Percentiles rank a stretch among this genome's conserved stretches.
Evolutionary conservation across 2,329 filamentous ascomycete species (phyloP).

Genomic region (Plectosphaerella cucumerina): DNA sequence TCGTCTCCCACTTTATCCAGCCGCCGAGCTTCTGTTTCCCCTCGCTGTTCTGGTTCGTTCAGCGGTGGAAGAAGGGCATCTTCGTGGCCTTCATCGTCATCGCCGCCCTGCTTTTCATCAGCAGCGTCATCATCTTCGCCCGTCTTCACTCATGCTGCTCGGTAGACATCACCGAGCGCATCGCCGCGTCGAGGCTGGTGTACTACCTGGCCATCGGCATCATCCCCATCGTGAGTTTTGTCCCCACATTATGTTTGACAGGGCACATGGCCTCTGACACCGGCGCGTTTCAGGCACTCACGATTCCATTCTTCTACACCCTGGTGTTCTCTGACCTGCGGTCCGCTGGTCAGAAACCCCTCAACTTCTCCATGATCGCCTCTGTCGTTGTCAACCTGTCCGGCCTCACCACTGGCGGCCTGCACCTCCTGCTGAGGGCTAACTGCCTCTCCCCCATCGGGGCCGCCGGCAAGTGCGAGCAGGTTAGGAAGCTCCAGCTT

Average conservation of each 20-base stretch:
- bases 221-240: conserved; percentile 49
- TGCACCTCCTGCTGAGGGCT: conserved; percentile 64
- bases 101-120: conserved; percentile 43
- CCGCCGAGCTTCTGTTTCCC: conserved; percentile 61
- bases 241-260: neutral
- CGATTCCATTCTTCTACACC: conserved; percentile 61
- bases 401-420: conserved; percentile 59
- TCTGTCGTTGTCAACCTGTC: conserved; percentile 63
- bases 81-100: conserved; percentile 51
- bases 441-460: conserved; percentile 54
- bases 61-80: conserved; percentile 53
- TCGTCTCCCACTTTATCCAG: conserved; percentile 51
- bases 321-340: conserved; percentile 40
- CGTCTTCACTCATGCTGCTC: conserved; percentile 50
- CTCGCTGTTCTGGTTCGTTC: conserved; percentile 64
- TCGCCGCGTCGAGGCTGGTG: conserved; percentile 64
- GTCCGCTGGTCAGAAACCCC: conserved; percentile 31
- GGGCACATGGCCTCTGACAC: conserved; percentile 20
- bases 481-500: conserved; percentile 34
- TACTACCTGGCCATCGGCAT: conserved; percentile 59
- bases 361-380: conserved; percentile 56
- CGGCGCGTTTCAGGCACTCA: conserved; percentile 38
- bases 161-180: conserved; percentile 50
- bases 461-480: conserved; percentile 42
- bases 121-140: conserved; percentile 50